These are phyloP conservation scores for Allantophomopsis cytisporea DNA, from an alignment of 2,329 filamentous ascomycete genomes.

Conservation along the genomic window DNA sequence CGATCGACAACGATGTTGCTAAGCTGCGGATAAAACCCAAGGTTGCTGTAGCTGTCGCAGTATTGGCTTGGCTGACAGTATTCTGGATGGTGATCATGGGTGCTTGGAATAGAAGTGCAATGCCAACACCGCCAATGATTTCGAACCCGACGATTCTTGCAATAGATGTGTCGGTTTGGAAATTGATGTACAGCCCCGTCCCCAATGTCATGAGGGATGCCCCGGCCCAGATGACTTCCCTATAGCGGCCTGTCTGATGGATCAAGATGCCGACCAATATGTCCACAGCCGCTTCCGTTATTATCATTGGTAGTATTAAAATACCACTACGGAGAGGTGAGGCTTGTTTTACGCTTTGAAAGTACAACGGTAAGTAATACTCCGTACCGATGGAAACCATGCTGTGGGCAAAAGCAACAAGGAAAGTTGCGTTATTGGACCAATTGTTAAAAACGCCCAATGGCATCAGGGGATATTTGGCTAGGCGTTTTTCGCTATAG, in stretches of 20 bases:
- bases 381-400: conserved; percentile 27
- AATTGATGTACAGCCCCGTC: conserved; percentile 45
- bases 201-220: conserved; percentile 47
- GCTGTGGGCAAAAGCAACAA: conserved; percentile 59
- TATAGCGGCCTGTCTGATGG: conserved; percentile 49
- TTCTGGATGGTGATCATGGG: conserved; percentile 54
- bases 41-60: conserved; percentile 49
- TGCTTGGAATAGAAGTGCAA: conserved; percentile 52
- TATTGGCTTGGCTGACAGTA: conserved; percentile 43
- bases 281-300: conserved; percentile 49
- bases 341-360: conserved; percentile 60
- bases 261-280: conserved; percentile 36
- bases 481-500: conserved; percentile 56
- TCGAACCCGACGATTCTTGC: conserved; percentile 41
- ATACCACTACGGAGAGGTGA: conserved; percentile 60
- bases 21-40: conserved; percentile 54
- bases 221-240: conserved; percentile 40
- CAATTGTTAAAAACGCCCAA: conserved; percentile 51
- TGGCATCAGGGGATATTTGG: conserved; percentile 66
- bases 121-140: conserved; percentile 44
- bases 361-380: conserved; percentile 45
- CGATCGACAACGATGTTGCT: conserved; percentile 53
- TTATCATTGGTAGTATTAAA: conserved; percentile 55
- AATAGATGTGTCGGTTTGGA: conserved; percentile 38
- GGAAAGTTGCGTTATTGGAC: conserved; percentile 53